A percentile compares a stretch with the other conserved stretches of the same genome.
phyloP scores from a whole-genome alignment of 2,329 filamentous ascomycete genomes.

The Sporothrix sp. region DNA sequence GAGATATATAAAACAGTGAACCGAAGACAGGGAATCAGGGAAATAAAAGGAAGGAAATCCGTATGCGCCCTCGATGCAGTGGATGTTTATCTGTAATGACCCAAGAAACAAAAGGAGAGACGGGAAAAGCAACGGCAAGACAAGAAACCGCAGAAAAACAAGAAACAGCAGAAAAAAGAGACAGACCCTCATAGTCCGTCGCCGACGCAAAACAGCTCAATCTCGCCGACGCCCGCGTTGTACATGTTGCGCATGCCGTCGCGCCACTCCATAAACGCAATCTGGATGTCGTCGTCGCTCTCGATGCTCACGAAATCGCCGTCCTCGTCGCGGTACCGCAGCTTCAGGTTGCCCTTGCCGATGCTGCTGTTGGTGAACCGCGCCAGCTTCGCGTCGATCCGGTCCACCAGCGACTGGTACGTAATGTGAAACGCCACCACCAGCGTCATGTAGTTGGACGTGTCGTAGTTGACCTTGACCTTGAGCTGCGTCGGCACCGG shows the following conservation, averaged over 20 bases:
- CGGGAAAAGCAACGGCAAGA: background rate
- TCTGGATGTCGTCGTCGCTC: slow-evolving; percentile 91
- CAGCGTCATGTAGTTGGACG: slow-evolving; percentile 81
- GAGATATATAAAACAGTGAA: too few species aligned
- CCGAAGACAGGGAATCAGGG: background rate
- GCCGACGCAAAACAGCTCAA: slow-evolving; percentile 72
- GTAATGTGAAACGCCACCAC: slow-evolving; percentile 93
- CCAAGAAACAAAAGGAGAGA: background rate
- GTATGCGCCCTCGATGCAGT: slow-evolving; percentile 11
- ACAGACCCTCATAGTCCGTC: slow-evolving; percentile 18
- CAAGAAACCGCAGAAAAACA: background rate
- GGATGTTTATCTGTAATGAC: slow-evolving; percentile 5
- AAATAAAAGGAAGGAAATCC: slow-evolving; percentile 9
- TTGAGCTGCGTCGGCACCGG: slow-evolving; percentile 68
- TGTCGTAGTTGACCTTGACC: slow-evolving; percentile 86
- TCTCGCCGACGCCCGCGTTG: slow-evolving; percentile 71
- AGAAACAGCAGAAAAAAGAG: background rate
- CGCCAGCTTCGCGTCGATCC: slow-evolving; percentile 90
- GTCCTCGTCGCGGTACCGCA: slow-evolving; percentile 87
- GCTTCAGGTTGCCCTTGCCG: slow-evolving; percentile 67
- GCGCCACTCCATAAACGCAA: slow-evolving; percentile 89
- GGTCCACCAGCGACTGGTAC: slow-evolving; percentile 85
- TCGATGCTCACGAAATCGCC: slow-evolving; percentile 89
- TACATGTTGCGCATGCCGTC: slow-evolving; percentile 52
- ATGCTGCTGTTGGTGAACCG: slow-evolving; percentile 79